A percentile compares a stretch with the other conserved stretches of the same genome.
Conservation (phyloP, 495 filamentous ascomycete genomes). For the Viridothelium virens region DNA sequence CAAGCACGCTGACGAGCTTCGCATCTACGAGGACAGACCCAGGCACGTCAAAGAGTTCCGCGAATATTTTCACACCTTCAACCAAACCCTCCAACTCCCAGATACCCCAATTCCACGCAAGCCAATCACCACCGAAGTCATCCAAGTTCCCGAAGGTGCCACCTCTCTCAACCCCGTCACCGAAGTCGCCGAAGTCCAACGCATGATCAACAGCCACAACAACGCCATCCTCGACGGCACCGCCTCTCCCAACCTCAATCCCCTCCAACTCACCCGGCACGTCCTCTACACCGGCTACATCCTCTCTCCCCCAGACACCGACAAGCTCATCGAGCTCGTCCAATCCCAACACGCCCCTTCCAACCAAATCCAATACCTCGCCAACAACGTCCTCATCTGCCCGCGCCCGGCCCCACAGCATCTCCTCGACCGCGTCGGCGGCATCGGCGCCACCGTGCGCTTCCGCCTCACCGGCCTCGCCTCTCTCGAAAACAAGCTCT, state of each 20-base stretch:
- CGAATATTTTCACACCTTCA: constrained; percentile 68
- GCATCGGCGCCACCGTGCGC: constrained; percentile 67
- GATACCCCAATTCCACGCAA: constrained; percentile 40
- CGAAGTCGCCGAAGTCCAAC: constrained; percentile 79
- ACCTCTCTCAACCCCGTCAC: constrained; percentile 71
- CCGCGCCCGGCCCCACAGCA: constrained; percentile 58
- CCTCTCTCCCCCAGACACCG: constrained; percentile 59
- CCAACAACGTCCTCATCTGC: constrained; percentile 84
- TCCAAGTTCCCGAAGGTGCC: constrained; percentile 73
- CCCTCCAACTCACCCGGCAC: constrained; percentile 67
- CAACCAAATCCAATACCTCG: constrained; percentile 71
- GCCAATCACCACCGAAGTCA: constrained; percentile 68
- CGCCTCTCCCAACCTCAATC: constrained; percentile 32
- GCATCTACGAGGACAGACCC: constrained; percentile 57
- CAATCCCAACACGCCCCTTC: constrained; percentile 51
- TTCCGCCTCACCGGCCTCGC: constrained; percentile 78
- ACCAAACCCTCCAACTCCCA: constrained; percentile 42
- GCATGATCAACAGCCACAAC: constrained; percentile 85
- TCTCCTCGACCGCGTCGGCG: constrained; percentile 74
- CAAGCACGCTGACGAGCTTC: constrained; percentile 68
- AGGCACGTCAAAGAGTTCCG: constrained; percentile 73
- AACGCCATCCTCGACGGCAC: constrained; percentile 39
- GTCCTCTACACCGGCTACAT: constrained; percentile 95
- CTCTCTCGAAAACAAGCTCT: constrained; percentile 64
- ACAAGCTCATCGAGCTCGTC: constrained; percentile 59